Percentiles rank a stretch among this genome's conserved stretches.
phyloP scores from a whole-genome alignment of 1,284 basidiomycete genomes.

The Ustilago nuda region DNA sequence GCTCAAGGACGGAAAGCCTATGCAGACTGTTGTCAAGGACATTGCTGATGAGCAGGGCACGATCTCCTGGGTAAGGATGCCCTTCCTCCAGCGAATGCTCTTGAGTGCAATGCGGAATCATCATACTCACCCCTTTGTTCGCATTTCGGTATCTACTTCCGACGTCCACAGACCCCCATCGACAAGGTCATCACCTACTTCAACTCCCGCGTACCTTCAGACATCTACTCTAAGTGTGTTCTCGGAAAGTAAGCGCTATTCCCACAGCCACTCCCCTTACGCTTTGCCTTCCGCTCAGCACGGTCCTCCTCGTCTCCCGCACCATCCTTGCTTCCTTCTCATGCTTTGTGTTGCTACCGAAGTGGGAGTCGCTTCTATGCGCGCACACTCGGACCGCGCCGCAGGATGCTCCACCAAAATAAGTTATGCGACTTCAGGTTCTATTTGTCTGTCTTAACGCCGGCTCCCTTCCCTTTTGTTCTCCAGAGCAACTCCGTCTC shows the following conservation, averaged over 20 bases:
- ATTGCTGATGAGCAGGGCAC: conserved; percentile 18
- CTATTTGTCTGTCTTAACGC: conserved; percentile 3
- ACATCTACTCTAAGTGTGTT: conserved; percentile 49
- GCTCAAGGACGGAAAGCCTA: conserved; percentile 37
- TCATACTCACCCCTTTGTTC: background rate
- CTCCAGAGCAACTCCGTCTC: background rate
- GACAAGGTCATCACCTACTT: conserved; percentile 44
- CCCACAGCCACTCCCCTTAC: background rate
- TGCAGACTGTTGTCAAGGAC: conserved; percentile 27
- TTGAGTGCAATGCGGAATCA: background rate
- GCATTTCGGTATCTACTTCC: background rate
- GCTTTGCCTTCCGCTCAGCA: background rate
- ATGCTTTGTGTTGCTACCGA: background rate
- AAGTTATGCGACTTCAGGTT: too few relatives aligned
- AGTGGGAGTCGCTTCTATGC: background rate
- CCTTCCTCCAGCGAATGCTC: background rate
- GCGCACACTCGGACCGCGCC: background rate
- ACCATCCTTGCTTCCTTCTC: conserved; percentile 1
- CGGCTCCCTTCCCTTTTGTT: background rate
- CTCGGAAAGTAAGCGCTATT: conserved; percentile 17
- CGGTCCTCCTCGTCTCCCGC: background rate
- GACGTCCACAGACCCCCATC: conserved; percentile 13
- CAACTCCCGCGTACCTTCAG: conserved; percentile 37
- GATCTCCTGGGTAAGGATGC: conserved; percentile 11
- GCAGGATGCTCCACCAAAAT: conserved; percentile 1